A percentile compares a stretch with the other conserved stretches of the same genome.
phyloP scores from a whole-genome alignment of 495 filamentous ascomycete species.

The Zalerion maritima region DNA sequence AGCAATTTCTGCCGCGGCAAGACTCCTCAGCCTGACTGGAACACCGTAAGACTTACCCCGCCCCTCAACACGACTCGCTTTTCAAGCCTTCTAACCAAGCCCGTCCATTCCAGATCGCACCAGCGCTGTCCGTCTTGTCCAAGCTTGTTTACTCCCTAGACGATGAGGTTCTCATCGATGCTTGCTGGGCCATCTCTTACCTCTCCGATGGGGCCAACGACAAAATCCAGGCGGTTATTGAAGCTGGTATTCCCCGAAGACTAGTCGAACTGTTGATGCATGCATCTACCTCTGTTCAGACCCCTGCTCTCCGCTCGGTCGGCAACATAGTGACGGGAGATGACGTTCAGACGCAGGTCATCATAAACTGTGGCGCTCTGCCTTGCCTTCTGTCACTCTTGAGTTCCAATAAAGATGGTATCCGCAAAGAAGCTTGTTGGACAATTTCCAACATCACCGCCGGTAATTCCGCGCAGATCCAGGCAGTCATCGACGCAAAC shows the following conservation, averaged over 20 bases:
- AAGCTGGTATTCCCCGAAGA: constrained; percentile 92
- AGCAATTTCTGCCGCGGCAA: constrained; percentile 99
- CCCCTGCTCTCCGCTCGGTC: constrained; percentile 89
- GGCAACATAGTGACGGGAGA: constrained; percentile 99
- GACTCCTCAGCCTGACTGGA: constrained; percentile 97
- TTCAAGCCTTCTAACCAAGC: constrained; percentile 12
- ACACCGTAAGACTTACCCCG: constrained; percentile 50
- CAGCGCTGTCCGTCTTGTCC: constrained; percentile 88
- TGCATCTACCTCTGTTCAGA: constrained; percentile 97
- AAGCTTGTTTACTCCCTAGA: constrained; percentile 98
- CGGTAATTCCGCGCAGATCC: constrained; percentile 95
- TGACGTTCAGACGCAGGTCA: constrained; percentile 97
- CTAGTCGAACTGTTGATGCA: constrained; percentile 97
- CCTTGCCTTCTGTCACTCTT: constrained; percentile 84
- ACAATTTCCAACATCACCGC: constrained; percentile 99
- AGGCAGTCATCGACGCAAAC: constrained; percentile 89
- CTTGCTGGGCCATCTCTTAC: constrained; percentile 99
- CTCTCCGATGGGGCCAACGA: constrained; percentile 98
- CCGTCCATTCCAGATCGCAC: constrained; percentile 55
- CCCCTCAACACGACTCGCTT: constrained; percentile 1
- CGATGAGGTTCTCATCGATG: constrained; percentile 96
- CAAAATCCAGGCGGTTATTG: constrained; percentile 98
- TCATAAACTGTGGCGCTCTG: constrained; percentile 94
- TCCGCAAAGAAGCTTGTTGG: constrained; percentile 99
- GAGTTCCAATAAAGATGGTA: constrained; percentile 94